Conservation (phyloP, 768 basidiomycete species). For the Coprinopsis strossmayeri region DNA sequence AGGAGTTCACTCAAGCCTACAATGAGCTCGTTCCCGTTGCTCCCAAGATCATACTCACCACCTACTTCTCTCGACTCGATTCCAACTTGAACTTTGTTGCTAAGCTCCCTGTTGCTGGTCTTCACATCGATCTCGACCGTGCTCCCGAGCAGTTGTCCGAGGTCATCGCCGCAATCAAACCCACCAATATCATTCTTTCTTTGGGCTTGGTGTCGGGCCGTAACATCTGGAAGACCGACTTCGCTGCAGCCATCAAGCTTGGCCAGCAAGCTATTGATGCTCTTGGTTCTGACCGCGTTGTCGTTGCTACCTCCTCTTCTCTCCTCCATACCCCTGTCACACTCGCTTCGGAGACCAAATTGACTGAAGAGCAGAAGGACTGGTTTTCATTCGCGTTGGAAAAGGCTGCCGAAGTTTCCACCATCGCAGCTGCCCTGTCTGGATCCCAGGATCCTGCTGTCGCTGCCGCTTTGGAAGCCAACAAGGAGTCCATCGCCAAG, state of each 20-base stretch:
- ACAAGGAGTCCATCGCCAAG: slow-evolving; percentile 84
- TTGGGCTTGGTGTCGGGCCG: slow-evolving; percentile 96
- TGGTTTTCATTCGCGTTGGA: slow-evolving; percentile 99
- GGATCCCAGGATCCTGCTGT: slow-evolving; percentile 74
- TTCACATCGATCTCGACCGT: slow-evolving; percentile 96
- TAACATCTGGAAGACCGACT: slow-evolving; percentile 99
- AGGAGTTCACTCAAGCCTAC: slow-evolving; percentile 77
- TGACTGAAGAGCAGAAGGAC: slow-evolving; percentile 84
- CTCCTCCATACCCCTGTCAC: slow-evolving; percentile 98
- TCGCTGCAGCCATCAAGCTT: slow-evolving; percentile 71
- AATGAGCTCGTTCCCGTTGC: slow-evolving; percentile 72
- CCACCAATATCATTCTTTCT: slow-evolving; percentile 75
- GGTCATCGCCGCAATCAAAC: slow-evolving; percentile 77
- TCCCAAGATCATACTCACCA: slow-evolving; percentile 90
- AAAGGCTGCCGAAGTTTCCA: slow-evolving; percentile 88
- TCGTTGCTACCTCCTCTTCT: slow-evolving; percentile 94
- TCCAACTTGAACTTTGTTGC: slow-evolving; percentile 82
- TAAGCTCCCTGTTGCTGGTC: slow-evolving; percentile 87
- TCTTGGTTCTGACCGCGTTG: slow-evolving; percentile 83
- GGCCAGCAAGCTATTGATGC: slow-evolving; percentile 79
- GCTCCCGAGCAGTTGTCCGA: slow-evolving; percentile 84
- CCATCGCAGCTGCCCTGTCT: slow-evolving; percentile 78
- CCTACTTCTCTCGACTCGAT: slow-evolving; percentile 96
- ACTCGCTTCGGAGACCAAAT: slow-evolving; percentile 84
- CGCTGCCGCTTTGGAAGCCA: slow-evolving; percentile 74